These are phyloP conservation scores for Aureobasidium uvarum DNA, from an alignment of 2,329 filamentous ascomycete genomes.

Conservation along the genomic window DNA sequence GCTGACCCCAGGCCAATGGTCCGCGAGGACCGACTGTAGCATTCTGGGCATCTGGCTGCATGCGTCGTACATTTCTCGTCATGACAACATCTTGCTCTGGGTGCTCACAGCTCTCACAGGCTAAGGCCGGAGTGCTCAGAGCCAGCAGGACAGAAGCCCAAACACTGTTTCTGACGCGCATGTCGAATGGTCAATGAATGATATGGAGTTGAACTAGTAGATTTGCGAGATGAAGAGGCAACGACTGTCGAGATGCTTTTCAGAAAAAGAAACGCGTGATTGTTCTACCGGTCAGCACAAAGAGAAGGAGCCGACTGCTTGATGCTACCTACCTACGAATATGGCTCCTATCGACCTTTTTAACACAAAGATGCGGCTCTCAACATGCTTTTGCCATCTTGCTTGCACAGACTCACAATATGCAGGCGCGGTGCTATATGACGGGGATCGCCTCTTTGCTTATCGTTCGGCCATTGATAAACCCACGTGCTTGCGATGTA, in stretches of 20 bases:
- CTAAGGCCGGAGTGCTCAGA: constrained; percentile 28
- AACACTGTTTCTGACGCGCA: neutral
- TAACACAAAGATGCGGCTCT: neutral
- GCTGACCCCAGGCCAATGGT: constrained; percentile 60
- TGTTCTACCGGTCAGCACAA: neutral
- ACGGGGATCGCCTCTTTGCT: constrained; percentile 18
- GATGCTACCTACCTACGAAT: neutral
- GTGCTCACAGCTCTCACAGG: constrained; percentile 43
- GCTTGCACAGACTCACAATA: constrained; percentile 15
- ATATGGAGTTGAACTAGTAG: neutral
- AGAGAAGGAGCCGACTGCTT: neutral
- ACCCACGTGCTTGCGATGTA: constrained; percentile 15
- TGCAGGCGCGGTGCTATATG: neutral
- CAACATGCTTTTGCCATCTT: constrained; percentile 14
- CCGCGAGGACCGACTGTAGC: constrained; percentile 40
- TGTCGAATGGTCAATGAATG: neutral
- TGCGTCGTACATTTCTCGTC: constrained; percentile 44
- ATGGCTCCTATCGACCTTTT: constrained; percentile 11
- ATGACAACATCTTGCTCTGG: constrained; percentile 44
- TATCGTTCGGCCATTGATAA: constrained; percentile 19
- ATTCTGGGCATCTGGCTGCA: constrained; percentile 48
- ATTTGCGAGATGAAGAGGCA: neutral
- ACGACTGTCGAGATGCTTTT: neutral
- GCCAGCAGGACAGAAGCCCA: constrained; percentile 9
- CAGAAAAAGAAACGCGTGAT: neutral